Percentiles rank a stretch among this genome's conserved stretches.
phyloP scores from a whole-genome alignment of 2,329 filamentous ascomycete species.

The Davidsoniella neocaledoniae region DNA sequence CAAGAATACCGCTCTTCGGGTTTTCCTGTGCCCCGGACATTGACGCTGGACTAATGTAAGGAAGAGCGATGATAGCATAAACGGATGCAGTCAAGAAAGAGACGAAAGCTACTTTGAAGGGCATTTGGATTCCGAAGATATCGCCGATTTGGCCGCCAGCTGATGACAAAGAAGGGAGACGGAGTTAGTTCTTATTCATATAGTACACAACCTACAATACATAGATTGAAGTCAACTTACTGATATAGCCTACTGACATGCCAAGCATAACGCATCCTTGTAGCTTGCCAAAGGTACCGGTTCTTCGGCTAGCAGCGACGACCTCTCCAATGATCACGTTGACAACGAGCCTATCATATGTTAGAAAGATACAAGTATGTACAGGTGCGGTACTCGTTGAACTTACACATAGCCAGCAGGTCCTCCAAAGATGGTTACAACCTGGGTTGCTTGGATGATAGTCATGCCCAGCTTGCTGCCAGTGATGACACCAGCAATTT shows the following conservation, averaged over 20 bases:
- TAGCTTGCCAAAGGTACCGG: slow-evolving; percentile 46
- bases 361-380: slow-evolving; percentile 5
- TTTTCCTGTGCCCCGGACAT: slow-evolving; percentile 19
- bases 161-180: slow-evolving; percentile 14
- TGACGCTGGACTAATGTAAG: slow-evolving; percentile 32
- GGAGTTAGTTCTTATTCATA: neutral
- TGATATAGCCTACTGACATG: slow-evolving; percentile 43
- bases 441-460: slow-evolving; percentile 49
- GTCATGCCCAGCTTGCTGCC: slow-evolving; percentile 47
- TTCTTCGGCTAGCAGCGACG: slow-evolving; percentile 40
- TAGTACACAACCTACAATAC: neutral
- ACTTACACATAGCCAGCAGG: slow-evolving; percentile 47
- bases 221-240: slow-evolving; percentile 19
- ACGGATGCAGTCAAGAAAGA: slow-evolving; percentile 32
- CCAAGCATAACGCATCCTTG: slow-evolving; percentile 54
- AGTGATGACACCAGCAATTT: slow-evolving; percentile 46
- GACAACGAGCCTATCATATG: slow-evolving; percentile 32
- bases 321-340: slow-evolving; percentile 54
- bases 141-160: slow-evolving; percentile 50
- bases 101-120: slow-evolving; percentile 46
- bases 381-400: rapidly evolving
- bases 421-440: slow-evolving; percentile 51
- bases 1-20: slow-evolving; percentile 39
- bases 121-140: slow-evolving; percentile 41
- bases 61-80: slow-evolving; percentile 27